Conservation (phyloP, 176 grass and related monocot species). For the Eremochloa ophiuroides region DNA sequence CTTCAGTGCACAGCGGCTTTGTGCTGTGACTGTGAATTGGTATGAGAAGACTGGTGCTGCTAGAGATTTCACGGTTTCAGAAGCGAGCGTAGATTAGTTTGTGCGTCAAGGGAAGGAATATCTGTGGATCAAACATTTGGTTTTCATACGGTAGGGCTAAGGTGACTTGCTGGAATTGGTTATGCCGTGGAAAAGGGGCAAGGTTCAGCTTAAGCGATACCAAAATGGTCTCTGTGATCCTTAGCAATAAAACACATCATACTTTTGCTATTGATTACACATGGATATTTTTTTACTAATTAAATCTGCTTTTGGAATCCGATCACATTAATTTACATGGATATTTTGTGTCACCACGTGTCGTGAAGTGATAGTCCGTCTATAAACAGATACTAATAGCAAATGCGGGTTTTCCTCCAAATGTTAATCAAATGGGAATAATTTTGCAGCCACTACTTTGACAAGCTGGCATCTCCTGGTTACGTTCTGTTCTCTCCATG, state of each 20-base stretch:
- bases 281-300: background rate
- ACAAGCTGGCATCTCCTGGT: constrained; percentile 99
- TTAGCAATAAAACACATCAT: background rate
- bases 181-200: background rate
- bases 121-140: background rate
- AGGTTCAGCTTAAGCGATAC: constrained; percentile 1
- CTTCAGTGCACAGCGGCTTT: background rate
- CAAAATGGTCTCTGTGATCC: background rate
- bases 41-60: background rate
- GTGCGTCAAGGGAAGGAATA: background rate
- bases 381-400: background rate
- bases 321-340: background rate
- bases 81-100: background rate
- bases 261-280: background rate
- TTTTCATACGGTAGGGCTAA: constrained; percentile 2
- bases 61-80: background rate
- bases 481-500: constrained; percentile 96
- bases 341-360: background rate
- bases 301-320: background rate
- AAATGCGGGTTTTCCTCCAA: background rate
- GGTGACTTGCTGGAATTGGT: background rate
- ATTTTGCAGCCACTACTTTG: constrained; percentile 87
- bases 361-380: background rate
- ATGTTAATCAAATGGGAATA: constrained; percentile 4
- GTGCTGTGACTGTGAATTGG: background rate